Conservation (phyloP, 2,329 filamentous ascomycete species). For the Falciphora oryzae region DNA sequence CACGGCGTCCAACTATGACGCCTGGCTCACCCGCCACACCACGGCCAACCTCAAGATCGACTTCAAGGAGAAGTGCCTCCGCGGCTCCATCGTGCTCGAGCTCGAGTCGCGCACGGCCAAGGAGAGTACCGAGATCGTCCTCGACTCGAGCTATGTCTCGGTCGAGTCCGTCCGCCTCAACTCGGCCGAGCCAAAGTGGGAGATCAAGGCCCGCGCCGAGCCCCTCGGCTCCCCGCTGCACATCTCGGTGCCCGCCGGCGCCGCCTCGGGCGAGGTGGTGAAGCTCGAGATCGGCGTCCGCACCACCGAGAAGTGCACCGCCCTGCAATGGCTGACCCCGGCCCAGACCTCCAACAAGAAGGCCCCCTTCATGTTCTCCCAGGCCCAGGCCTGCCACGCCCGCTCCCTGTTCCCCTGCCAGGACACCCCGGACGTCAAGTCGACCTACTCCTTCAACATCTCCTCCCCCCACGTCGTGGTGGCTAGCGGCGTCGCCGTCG, state of each 20-base stretch:
- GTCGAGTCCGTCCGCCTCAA: conserved; percentile 67
- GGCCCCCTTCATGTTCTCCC: conserved; percentile 96
- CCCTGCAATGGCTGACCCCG: conserved; percentile 90
- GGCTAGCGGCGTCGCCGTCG: conserved; percentile 67
- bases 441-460: conserved; percentile 86
- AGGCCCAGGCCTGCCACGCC: conserved; percentile 94
- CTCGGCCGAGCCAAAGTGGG: conserved; percentile 59
- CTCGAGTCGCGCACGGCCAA: conserved; percentile 72
- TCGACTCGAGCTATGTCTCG: conserved; percentile 82
- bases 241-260: conserved; percentile 53
- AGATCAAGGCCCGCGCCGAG: conserved; percentile 61
- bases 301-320: conserved; percentile 84
- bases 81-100: conserved; percentile 69
- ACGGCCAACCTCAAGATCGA: conserved; percentile 76
- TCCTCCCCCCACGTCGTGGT: conserved; percentile 84
- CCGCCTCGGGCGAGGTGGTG: conserved; percentile 45
- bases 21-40: conserved; percentile 80
- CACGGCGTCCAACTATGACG: conserved; percentile 86
- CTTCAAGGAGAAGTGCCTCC: conserved; percentile 72
- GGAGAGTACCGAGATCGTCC: conserved; percentile 68
- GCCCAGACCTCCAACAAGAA: conserved; percentile 94
- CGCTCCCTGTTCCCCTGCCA: conserved; percentile 94
- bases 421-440: conserved; percentile 96
- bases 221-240: conserved; percentile 71
- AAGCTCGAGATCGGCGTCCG: conserved; percentile 61